Evolutionary conservation across 257 asterid genomes (phyloP), one percentile per base, ranked within the genome.

Genomic region (Nicotiana noctiflora): DNA sequence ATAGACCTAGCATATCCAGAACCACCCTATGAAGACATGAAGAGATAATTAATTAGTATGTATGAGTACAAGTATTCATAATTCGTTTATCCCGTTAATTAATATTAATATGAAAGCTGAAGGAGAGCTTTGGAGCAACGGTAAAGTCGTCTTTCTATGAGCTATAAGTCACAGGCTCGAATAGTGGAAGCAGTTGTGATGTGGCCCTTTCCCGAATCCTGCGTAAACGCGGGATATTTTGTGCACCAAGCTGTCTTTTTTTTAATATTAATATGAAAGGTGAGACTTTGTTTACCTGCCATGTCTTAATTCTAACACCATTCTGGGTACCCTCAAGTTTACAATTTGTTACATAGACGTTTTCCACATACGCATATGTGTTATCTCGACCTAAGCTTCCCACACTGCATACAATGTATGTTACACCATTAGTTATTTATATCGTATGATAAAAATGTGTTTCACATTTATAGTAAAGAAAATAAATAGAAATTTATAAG

Each of bases 261-360:
- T 31, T 31, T 31, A 31, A 31, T 31, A 31, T 6, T 34, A 34
- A 34, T 65, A 19, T 65, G 51, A 65, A 65, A 65, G 21, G 32
- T 68, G 55, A 68, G 25, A 27, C 13, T 17, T 67, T 55, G 0
- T 8, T 67, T 84, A 80, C 86, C 79, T 70, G 86, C 86, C 86
- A 81, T 66, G 82, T 67, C 80, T 80, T 81, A 56, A 81, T 80
- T 67, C 84, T 84, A n/a, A 81, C 60, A 64, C 87, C 82, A 34
- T 84, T 81, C 17, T 76, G 76, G 15, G 80, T 59, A 49, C 59
- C 82, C 31, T 65, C 8, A 62, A 81, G 79, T 4, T 29, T 32
- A 65, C 68, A 81, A 67, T 37, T 2, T 21, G 55, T 65, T n/a
- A 81, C 75, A 46, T 18, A 15, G n/a, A 84, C 65, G 27, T 32